These are phyloP conservation scores for Metschnikowia borealis DNA, from an alignment of 805 yeast genomes.

Conservation along the genomic window DNA sequence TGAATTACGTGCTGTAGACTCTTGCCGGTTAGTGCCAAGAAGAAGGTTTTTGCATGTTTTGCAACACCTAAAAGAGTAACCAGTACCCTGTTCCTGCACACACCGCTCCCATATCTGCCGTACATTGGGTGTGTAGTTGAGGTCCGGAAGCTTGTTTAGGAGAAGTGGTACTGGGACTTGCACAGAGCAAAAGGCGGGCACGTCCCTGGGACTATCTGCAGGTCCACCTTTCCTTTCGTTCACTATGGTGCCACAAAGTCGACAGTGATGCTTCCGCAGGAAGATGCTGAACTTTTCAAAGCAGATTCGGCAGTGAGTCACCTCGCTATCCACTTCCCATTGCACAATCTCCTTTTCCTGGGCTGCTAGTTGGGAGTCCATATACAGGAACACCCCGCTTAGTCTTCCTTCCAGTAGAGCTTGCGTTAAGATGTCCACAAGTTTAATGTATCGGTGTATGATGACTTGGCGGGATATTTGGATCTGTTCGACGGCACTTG, in stretches of 20 bases:
- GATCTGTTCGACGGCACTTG: constrained; percentile 40
- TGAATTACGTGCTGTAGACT: background rate
- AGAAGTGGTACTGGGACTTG: constrained; percentile 53
- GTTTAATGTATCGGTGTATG: constrained; percentile 53
- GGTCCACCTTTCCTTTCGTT: constrained; percentile 52
- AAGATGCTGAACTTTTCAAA: constrained; percentile 50
- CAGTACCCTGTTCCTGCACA: background rate
- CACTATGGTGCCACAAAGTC: constrained; percentile 79
- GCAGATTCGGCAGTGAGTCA: constrained; percentile 62
- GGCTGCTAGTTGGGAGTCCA: background rate
- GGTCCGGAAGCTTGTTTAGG: constrained; percentile 33
- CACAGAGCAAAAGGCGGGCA: constrained; percentile 55
- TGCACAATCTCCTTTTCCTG: constrained; percentile 27
- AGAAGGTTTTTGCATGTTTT: constrained; percentile 60
- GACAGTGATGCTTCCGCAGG: constrained; percentile 81
- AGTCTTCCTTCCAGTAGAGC: background rate
- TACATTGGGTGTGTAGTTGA: constrained; percentile 30
- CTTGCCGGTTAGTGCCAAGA: constrained; percentile 34
- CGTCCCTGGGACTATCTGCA: constrained; percentile 28
- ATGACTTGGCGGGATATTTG: constrained; percentile 53
- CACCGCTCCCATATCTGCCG: constrained; percentile 13
- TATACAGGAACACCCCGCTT: constrained; percentile 2
- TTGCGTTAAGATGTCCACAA: constrained; percentile 28
- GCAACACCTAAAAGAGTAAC: constrained; percentile 54
- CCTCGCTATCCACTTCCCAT: constrained; percentile 55